Conservation (phyloP, 2,329 filamentous ascomycete species). For the Ilyonectria sp. region DNA sequence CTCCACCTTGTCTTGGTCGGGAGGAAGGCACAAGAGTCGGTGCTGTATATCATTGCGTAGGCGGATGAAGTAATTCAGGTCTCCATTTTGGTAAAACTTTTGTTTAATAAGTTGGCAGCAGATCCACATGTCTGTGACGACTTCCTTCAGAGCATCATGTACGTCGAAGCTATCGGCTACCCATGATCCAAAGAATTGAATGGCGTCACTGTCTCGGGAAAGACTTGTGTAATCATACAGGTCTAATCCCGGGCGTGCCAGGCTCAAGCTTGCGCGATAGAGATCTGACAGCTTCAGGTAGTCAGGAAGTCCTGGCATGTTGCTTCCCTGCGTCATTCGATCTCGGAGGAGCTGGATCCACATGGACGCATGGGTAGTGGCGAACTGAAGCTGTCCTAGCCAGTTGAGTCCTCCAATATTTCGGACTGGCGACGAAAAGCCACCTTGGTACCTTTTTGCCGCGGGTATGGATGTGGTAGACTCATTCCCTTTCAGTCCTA, state of each 20-base stretch:
- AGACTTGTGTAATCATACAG: not conserved
- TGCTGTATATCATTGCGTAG: constrained; percentile 5
- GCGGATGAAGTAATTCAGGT: not conserved
- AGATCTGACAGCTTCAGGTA: not conserved
- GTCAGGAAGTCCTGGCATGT: not conserved
- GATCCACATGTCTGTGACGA: not conserved
- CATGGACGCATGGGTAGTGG: not conserved
- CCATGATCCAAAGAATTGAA: not conserved
- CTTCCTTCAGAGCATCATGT: not conserved
- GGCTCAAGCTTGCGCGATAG: constrained; percentile 1
- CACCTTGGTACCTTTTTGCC: not conserved
- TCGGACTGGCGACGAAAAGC: constrained; percentile 1
- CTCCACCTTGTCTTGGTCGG: not conserved
- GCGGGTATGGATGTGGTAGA: not conserved
- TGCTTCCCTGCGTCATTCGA: not conserved
- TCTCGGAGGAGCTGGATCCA: not conserved
- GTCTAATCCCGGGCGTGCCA: not conserved
- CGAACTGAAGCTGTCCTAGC: not conserved
- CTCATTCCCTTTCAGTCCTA: not conserved
- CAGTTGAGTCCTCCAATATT: not conserved
- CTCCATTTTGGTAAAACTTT: not conserved
- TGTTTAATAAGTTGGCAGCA: not conserved
- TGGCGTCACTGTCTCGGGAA: not conserved
- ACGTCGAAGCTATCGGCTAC: not conserved
- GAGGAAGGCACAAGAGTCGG: not conserved